These are phyloP conservation scores for Xylariaceae sp. DNA, from an alignment of 2,329 filamentous ascomycete genomes.

Conservation along the genomic window DNA sequence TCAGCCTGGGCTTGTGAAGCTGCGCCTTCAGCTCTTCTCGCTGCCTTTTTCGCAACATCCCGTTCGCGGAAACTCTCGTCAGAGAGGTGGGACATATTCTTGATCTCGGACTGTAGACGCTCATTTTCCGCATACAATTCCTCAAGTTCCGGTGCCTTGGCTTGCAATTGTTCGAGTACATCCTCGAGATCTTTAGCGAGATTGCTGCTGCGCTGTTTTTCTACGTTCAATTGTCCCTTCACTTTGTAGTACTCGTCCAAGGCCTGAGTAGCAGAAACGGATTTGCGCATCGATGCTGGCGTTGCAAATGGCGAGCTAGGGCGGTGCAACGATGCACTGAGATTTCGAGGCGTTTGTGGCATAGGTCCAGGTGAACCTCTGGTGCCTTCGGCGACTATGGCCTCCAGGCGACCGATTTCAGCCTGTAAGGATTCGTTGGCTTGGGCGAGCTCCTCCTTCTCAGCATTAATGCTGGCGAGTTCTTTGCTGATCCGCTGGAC, in stretches of 20 bases:
- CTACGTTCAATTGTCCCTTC: conserved; percentile 67
- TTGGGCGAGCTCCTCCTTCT: conserved; percentile 44
- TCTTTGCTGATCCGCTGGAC: conserved; percentile 52
- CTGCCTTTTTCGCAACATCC: conserved; percentile 70
- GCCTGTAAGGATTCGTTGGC: conserved; percentile 46
- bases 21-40: conserved; percentile 72
- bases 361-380: conserved; percentile 38
- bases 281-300: conserved; percentile 54
- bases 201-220: conserved; percentile 69
- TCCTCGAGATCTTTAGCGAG: conserved; percentile 75
- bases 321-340: conserved; percentile 51
- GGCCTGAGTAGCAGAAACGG: conserved; percentile 56
- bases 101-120: conserved; percentile 71
- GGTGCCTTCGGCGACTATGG: conserved; percentile 40
- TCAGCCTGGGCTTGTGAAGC: conserved; percentile 61
- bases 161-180: conserved; percentile 78
- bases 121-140: conserved; percentile 78
- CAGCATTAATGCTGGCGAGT: conserved; percentile 49
- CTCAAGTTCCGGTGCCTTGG: conserved; percentile 80
- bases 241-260: conserved; percentile 60
- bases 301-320: conserved; percentile 59
- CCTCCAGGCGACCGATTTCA: conserved; percentile 50
- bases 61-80: conserved; percentile 77
- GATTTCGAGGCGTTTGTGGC: conserved; percentile 54
- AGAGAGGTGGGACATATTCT: conserved; percentile 78